Base-by-base conservation (phyloP, 139 green algal genomes). In the Astrephomene gubernaculifera region DNA sequence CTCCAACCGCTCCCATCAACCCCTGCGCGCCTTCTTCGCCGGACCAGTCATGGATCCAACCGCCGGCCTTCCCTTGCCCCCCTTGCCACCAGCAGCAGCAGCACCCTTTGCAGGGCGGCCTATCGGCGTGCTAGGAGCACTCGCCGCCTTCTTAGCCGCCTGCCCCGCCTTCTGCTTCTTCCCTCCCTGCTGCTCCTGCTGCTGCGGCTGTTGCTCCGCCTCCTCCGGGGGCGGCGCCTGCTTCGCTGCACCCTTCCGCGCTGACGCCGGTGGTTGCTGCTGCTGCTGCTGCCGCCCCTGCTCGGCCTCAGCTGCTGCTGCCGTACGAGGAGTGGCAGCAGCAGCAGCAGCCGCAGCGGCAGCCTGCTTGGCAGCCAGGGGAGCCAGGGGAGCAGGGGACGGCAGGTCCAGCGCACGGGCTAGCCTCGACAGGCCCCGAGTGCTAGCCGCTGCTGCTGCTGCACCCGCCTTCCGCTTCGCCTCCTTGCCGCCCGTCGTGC, bases 11-110 rank as follows among this genome's bases (percentile, higher is more conserved):
- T 76, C n/a, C 49, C 64, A 36, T 35, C 27, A 83, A 12, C 60
- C 75, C 33, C 78, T 41, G 43, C 78, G 78, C 1, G 78, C 44
- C 63, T 84, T 84, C 63, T 84, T 84, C 21, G 61, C 78, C 17
- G 78, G 78, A 14, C 78, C 78, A 31, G 78, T 84, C 63, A 84
- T 10, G 24, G 75, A 83, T 17, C 75, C 75, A 12, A n/a, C 75
- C 61, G 63, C 21, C 41, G 57, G 57, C 29, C 17, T 33, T 19
- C 12, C 29, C 2, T 10, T 36, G 8, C 57, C 29, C 60, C 29
- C 41, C 4, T 10, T 29, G 44, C 25, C 43, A n/a, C 71, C 45
- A 1, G 29, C 44, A 27, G 2, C 2, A 9, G 29, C 14, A 9
- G 17, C 33, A 1, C 27, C 60, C 41, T 60, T 72, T 12, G 14